These are phyloP conservation scores for Xylariaceae sp. DNA, from an alignment of 2,329 filamentous ascomycete species.

Conservation along the genomic window DNA sequence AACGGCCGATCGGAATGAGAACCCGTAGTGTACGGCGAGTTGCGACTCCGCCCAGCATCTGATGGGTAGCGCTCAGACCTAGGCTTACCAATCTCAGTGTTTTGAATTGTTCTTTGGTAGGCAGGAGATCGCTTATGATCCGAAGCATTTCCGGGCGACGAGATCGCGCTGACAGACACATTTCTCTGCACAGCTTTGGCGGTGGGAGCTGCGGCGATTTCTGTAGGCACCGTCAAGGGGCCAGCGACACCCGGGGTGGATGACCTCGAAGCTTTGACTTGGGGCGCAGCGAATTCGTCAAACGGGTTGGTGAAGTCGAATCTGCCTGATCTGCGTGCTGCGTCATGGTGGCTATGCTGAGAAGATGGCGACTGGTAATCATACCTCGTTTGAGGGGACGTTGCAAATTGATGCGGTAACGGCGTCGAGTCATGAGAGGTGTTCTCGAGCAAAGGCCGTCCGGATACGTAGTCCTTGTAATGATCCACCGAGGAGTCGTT, in stretches of 20 bases:
- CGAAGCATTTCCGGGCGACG: constrained; percentile 30
- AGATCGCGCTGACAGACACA: constrained; percentile 34
- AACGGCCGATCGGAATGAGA: constrained; percentile 15
- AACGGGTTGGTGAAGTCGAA: constrained; percentile 39
- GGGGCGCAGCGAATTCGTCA: constrained; percentile 44
- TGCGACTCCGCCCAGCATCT: constrained; percentile 21
- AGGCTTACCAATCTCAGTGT: constrained; percentile 40
- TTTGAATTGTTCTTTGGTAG: constrained; percentile 43
- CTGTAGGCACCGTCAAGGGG: constrained; percentile 28
- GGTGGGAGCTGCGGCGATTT: constrained; percentile 33
- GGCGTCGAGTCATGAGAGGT: constrained; percentile 29
- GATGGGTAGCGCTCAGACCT: constrained; percentile 32
- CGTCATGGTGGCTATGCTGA: constrained; percentile 28
- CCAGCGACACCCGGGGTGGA: constrained; percentile 32
- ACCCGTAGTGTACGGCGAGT: constrained; percentile 9
- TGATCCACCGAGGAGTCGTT: constrained; percentile 33
- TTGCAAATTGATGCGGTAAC: constrained; percentile 26
- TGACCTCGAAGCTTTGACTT: constrained; percentile 41
- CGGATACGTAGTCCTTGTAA: constrained; percentile 25
- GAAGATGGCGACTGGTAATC: constrained; percentile 31
- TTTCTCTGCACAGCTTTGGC: constrained; percentile 55
- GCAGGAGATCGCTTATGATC: constrained; percentile 25
- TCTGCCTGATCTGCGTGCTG: constrained; percentile 27
- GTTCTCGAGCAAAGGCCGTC: constrained; percentile 22
- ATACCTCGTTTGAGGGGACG: constrained; percentile 28